Evolutionary conservation across 306 rosid genomes (phyloP).

Genomic region (Vicia villosa): DNA sequence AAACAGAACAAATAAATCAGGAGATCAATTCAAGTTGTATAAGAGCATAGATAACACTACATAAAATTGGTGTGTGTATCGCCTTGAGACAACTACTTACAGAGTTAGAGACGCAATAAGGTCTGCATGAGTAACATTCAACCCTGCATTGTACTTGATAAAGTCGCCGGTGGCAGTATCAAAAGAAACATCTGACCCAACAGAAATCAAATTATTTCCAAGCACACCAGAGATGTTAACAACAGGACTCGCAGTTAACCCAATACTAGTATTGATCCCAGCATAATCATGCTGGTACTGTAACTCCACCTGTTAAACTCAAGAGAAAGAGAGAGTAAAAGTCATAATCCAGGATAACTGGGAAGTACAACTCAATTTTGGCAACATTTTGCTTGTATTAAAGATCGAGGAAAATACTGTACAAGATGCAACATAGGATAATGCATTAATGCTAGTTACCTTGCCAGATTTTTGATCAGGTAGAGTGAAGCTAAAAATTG

Average conservation of each 20-base stretch:
- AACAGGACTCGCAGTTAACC: conserved; percentile 84
- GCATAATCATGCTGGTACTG: conserved; percentile 92
- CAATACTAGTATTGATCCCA: conserved; percentile 86
- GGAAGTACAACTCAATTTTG: neutral
- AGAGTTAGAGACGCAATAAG: conserved; percentile 76
- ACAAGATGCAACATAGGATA: neutral
- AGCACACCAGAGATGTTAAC: conserved; percentile 89
- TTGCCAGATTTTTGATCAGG: conserved; percentile 95
- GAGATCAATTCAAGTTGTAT: neutral
- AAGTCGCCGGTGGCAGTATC: conserved; percentile 90
- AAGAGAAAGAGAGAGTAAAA: neutral
- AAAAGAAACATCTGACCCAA: conserved; percentile 83
- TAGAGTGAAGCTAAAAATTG: conserved; percentile 76
- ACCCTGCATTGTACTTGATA: conserved; percentile 72
- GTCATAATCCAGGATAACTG: conserved; percentile 9
- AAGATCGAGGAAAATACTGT: neutral
- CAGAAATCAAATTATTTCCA: conserved; percentile 63
- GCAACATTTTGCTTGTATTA: too few species aligned
- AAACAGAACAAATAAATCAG: conserved; percentile 13
- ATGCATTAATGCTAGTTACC: conserved; percentile 59
- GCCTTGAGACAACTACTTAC: conserved; percentile 50
- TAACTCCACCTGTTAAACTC: conserved; percentile 72
- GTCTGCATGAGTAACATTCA: conserved; percentile 74
- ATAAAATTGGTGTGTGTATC: neutral
- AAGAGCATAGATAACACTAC: neutral